Evolutionary conservation across 2,329 filamentous ascomycete species (phyloP).

Genomic region (Aspergillus puulaauensis): DNA sequence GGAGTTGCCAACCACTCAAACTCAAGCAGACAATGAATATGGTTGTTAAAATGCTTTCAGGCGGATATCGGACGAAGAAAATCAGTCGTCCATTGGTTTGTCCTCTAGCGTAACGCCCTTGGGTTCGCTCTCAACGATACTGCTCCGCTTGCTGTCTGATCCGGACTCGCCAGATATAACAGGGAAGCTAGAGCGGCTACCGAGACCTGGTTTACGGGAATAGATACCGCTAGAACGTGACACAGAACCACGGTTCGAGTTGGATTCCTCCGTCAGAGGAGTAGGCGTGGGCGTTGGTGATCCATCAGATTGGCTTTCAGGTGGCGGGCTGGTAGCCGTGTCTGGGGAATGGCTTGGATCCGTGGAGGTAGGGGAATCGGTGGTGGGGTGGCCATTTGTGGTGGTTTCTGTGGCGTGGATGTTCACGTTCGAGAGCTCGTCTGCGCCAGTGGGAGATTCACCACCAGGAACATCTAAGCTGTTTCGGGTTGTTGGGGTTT

Average conservation of each 20-base stretch:
- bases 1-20: not conserved
- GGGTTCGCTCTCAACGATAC: constrained; percentile 39
- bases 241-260: constrained; percentile 62
- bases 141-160: constrained; percentile 34
- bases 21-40: not conserved
- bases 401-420: constrained; percentile 28
- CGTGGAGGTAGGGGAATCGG: constrained; percentile 29
- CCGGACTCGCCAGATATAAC: constrained; percentile 23
- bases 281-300: constrained; percentile 36
- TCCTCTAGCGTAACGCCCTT: constrained; percentile 68
- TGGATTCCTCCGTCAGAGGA: constrained; percentile 44
- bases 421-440: constrained; percentile 30
- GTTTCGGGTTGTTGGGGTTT: constrained; percentile 53
- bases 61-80: not conserved
- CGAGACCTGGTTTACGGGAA: constrained; percentile 49
- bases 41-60: too few relatives aligned
- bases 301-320: constrained; percentile 30
- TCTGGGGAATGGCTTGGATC: constrained; percentile 26
- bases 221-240: constrained; percentile 55
- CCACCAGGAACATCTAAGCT: constrained; percentile 79
- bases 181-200: constrained; percentile 38
- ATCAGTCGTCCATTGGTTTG: constrained; percentile 67
- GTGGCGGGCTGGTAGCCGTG: constrained; percentile 30
- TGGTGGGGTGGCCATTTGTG: constrained; percentile 44
- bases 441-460: constrained; percentile 41